Conservation (phyloP, 192 early-diverging fungal genomes). For the Coemansia sp. region DNA sequence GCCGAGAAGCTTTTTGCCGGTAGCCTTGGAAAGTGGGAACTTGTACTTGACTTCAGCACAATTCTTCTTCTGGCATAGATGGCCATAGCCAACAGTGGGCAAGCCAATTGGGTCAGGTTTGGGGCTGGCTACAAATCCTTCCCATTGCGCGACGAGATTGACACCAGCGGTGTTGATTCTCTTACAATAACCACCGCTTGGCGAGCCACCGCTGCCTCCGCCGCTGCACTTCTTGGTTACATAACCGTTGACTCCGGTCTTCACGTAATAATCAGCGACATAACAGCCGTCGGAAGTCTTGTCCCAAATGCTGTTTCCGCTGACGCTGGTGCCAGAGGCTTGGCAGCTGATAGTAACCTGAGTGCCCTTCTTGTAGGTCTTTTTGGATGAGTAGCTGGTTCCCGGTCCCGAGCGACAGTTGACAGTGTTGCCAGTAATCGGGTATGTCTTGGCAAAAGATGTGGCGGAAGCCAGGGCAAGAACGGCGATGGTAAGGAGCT, state of each 20-base stretch:
- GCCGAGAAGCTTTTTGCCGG: slow-evolving; percentile 33
- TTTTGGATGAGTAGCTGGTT: slow-evolving; percentile 27
- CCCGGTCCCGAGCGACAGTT: slow-evolving; percentile 34
- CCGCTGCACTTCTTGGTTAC: slow-evolving; percentile 17
- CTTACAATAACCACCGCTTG: slow-evolving; percentile 11
- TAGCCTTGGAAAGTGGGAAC: slow-evolving; percentile 34
- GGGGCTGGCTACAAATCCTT: slow-evolving; percentile 45
- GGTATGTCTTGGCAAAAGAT: slow-evolving; percentile 9
- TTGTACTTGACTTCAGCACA: slow-evolving; percentile 30
- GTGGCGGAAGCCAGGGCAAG: slow-evolving; percentile 9
- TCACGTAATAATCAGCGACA: slow-evolving; percentile 47
- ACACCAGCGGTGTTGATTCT: slow-evolving; percentile 30
- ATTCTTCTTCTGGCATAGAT: slow-evolving; percentile 25
- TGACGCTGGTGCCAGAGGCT: slow-evolving; percentile 23
- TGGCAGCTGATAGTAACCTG: slow-evolving; percentile 30
- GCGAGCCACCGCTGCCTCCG: slow-evolving; percentile 8
- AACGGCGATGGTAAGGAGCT: slow-evolving; percentile 15
- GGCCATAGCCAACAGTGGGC: slow-evolving; percentile 52
- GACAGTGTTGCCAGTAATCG: slow-evolving; percentile 14
- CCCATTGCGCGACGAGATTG: slow-evolving; percentile 36
- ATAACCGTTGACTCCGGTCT: slow-evolving; percentile 29
- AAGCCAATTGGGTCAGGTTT: slow-evolving; percentile 49
- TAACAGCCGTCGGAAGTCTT: slow-evolving; percentile 50
- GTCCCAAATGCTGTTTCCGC: slow-evolving; percentile 45
- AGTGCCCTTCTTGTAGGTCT: slow-evolving; percentile 22